Base-by-base conservation (phyloP, 345 rosid genomes). In the Hibiscus mutabilis region DNA sequence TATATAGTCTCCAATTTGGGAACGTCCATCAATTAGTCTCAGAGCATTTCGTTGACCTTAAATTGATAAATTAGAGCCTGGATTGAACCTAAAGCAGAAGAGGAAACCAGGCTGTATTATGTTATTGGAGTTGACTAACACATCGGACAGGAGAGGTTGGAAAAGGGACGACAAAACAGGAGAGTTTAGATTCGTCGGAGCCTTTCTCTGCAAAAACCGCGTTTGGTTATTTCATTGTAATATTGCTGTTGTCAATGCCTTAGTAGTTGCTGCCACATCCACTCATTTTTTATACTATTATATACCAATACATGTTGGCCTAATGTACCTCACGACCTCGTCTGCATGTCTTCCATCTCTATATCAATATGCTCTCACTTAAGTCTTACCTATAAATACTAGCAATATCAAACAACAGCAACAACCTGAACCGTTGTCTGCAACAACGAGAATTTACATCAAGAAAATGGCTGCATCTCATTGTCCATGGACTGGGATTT, bases 311-410 rank as follows among this genome's bases (percentile, higher is more conserved):
- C 65, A 16, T 31, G 42, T 60, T 31, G 22, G 7, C 44, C 18
- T 16, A 31, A n/a, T 61, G 22, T 33, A 61, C 46, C 47, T 60
- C 49, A 77, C 80, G 74, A 51, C 75, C 18, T 79, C 2, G 62
- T 44, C 42, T 16, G 21, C 44, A 13, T 35, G 49, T 12, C 67
- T 35, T 18, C 6, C 67, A 60, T 49, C 40, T 15, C 64, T 29
- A 0, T 5, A 31, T 31, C 35, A 31, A 31, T 8, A 3, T 61
- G 66, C 19, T 4, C 13, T 53, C 12, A 2, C 31, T 27, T 27
- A 27, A 27, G 3, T 18, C 9, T 16, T 60, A 2, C 44, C 3
- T 60, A 15, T 60, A 60, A 29, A 29, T 60, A 16, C 42, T 2
- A 15, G 6, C 46, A 3, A 8, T 33, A n/a, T 61, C 46, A 18